Base-by-base conservation (phyloP, 768 basidiomycete genomes). In the Russula olivacea region DNA sequence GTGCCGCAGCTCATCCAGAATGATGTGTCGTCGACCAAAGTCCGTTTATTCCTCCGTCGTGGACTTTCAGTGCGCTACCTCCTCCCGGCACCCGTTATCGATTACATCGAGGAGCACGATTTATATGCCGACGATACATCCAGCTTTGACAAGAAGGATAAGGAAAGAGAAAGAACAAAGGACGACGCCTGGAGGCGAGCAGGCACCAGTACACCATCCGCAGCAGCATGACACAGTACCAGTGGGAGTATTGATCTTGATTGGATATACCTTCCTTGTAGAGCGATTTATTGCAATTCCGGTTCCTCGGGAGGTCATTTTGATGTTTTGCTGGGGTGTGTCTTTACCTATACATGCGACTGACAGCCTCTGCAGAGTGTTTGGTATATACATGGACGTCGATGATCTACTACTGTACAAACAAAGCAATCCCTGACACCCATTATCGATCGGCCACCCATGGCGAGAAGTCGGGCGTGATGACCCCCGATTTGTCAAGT, bases 1-100 rank as follows among this genome's bases (percentile, higher is more conserved):
- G 88, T 97, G 69, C 88, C 90, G 59, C 94, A 97, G 74, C 81
- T 96, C 59, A 96, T 98, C 67, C 93, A 96, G 76, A 98, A 98
- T 72, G 94, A 98, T 72, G 94, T 98, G 50, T 95, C 93, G 8
- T 93, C 91, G 67, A 97, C 95, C 23, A 98, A 97, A 79, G 93
- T 85, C 67, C 86, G 89, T 38, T 73, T 91, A 34, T 89, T 91
- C 76, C 77, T 92, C 57, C 80, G 89, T 69, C 81, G 89, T 67
- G 90, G 90, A 12, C 81, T 93, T 34, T 90, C 88, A 36, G 85
- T 89, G 67, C 86, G 90, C 68, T 99, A 98, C 76, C 82, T 99
- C 47, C 81, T 98, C 55, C 97, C 97, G 11, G 82, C 88, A 55
- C 83, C 86, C 41, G 96, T 98, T 53, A 91, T 95, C 64, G 87